Evolutionary conservation across 2,329 filamentous ascomycete genomes (phyloP), one percentile per base, ranked within the genome.

Genomic region (Stachybotrys chartarum): DNA sequence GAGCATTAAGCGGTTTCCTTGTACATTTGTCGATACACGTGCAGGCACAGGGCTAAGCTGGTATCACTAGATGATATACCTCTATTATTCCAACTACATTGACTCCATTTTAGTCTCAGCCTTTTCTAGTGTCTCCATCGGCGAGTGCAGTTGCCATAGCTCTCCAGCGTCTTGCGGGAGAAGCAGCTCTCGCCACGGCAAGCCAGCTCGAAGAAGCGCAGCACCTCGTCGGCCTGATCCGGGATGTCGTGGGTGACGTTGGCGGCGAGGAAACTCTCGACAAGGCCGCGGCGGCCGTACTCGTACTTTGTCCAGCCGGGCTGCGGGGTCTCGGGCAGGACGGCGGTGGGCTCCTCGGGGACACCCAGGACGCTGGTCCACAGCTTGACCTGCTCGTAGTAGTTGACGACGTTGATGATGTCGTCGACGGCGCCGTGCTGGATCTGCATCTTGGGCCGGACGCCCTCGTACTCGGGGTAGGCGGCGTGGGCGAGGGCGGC

Each of bases 361-460:
- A 31, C 53, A 12, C 24, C 31, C 7, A 39, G 30, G 14, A 77
- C 70, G 1, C 70, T 70, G 0, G 75, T 74, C 80, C 80, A 82
- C 63, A 80, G 66, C 68, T 82, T 81, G 56, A 79, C 69, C 59
- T 76, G 76, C 67, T 85, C 81, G 6, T 73, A 65, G 58, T 79
- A 81, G 63, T 83, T 82, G 52, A 71, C 70, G 30, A 78, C 80
- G 47, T 75, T 70, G 1, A 85, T 67, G 5, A 75, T 75, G 35
- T 75, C 71, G 58, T 85, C 81, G 0, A 59, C 63, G 5, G 75
- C 78, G 10, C 82, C 82, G 63, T 85, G 82, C 65, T 79, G 80
- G 46, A 84, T 72, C 65, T 83, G 79, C 70, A 85, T 73, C 61
- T 78, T 79, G 0, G 82, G 81, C 12, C 79, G 68, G 52, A 75